Conservation (phyloP, 2,329 filamentous ascomycete genomes). For the Sporothrix curviconia region DNA sequence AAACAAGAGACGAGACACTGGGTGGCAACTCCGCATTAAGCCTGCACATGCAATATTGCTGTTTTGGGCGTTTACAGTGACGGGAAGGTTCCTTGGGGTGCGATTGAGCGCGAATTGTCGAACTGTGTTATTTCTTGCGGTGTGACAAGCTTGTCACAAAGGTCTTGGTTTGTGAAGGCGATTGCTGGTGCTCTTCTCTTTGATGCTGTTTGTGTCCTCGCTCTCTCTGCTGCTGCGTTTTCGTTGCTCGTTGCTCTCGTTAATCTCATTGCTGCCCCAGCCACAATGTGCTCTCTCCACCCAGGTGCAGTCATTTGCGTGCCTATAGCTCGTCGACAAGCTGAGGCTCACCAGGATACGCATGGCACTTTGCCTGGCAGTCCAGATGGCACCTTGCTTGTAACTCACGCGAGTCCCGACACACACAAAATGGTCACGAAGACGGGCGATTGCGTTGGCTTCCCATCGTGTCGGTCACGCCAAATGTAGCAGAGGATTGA, state of each 20-base stretch:
- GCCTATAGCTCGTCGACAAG: too few relatives aligned
- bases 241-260: neutral
- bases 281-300: too few relatives aligned
- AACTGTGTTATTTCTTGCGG: neutral
- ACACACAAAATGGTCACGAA: neutral
- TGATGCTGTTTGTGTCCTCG: neutral
- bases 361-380: too few relatives aligned
- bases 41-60: neutral
- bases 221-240: neutral
- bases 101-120: neutral
- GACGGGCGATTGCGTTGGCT: slow-evolving; percentile 8
- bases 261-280: too few relatives aligned
- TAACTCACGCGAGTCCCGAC: neutral
- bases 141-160: neutral
- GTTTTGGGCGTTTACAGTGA: neutral
- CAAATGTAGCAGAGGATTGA: neutral
- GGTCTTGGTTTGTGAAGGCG: neutral
- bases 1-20: neutral
- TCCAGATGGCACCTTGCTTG: too few relatives aligned
- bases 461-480: slow-evolving; percentile 2
- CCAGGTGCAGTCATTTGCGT: too few relatives aligned
- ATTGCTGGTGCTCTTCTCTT: too few relatives aligned
- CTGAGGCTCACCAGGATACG: too few relatives aligned
- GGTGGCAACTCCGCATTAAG: neutral
- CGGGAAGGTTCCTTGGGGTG: neutral